Percentiles rank a stretch among this genome's conserved stretches.
Conservation (phyloP, 1,284 basidiomycete genomes). For the Moesziomyces globuligerus region DNA sequence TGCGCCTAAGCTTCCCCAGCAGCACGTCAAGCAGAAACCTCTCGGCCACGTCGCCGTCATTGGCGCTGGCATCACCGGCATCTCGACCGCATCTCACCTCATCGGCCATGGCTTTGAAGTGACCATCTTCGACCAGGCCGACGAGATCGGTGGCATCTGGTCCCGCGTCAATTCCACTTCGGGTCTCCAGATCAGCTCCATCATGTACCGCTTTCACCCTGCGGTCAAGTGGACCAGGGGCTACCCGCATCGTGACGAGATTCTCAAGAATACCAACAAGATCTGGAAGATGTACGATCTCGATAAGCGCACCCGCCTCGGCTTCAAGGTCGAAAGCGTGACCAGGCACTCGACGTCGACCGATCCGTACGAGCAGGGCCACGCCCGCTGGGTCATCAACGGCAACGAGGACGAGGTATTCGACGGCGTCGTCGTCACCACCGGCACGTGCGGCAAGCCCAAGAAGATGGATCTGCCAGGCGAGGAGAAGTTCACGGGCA, state of each 20-base stretch:
- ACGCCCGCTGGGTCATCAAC: constrained; percentile 72
- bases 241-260: constrained; percentile 74
- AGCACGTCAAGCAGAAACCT: constrained; percentile 42
- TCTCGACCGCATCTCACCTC: constrained; percentile 66
- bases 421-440: constrained; percentile 72
- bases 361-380: constrained; percentile 67
- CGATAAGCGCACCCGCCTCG: constrained; percentile 71
- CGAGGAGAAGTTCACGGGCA: constrained; percentile 70
- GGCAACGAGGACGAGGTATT: constrained; percentile 70
- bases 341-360: constrained; percentile 63
- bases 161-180: constrained; percentile 74
- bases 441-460: constrained; percentile 74
- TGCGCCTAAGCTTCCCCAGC: constrained; percentile 50
- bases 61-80: constrained; percentile 67
- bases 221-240: constrained; percentile 51
- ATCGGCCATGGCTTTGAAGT: constrained; percentile 66
- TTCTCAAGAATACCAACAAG: constrained; percentile 72
- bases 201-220: constrained; percentile 68
- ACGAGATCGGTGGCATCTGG: constrained; percentile 73
- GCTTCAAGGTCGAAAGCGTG: constrained; percentile 66
- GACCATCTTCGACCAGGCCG: constrained; percentile 65
- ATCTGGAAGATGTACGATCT: constrained; percentile 74
- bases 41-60: constrained; percentile 66
- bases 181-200: constrained; percentile 74
- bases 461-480: constrained; percentile 71